Percentiles rank a stretch among this genome's conserved stretches.
Conservation (phyloP, 192 early-diverging fungal species). For the Backusella mclennaniae region DNA sequence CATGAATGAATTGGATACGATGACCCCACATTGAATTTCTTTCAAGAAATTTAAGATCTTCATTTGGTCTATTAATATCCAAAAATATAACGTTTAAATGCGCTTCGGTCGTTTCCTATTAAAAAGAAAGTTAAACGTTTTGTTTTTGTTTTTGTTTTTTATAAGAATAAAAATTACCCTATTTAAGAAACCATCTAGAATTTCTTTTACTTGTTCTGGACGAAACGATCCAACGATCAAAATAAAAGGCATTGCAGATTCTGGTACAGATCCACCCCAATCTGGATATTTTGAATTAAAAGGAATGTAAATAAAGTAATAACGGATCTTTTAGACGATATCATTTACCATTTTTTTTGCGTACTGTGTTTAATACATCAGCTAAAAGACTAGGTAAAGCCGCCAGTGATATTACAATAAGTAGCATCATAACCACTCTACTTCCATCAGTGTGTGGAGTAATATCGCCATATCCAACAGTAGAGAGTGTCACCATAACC, state of each 20-base stretch:
- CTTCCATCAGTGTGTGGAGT: constrained; percentile 52
- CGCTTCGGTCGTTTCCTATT: constrained; percentile 41
- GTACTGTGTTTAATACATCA: constrained; percentile 40
- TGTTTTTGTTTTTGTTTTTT: not conserved
- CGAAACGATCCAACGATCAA: constrained; percentile 47
- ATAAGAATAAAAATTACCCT: constrained; percentile 25
- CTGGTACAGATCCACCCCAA: constrained; percentile 29
- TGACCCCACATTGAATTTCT: constrained; percentile 43
- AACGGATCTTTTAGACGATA: not conserved
- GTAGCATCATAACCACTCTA: constrained; percentile 54
- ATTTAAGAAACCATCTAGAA: constrained; percentile 46
- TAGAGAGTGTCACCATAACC: constrained; percentile 66
- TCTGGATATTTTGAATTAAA: constrained; percentile 7
- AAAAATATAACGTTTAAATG: constrained; percentile 51
- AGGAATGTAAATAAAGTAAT: not conserved
- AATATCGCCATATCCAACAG: constrained; percentile 73
- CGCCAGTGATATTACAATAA: constrained; percentile 61
- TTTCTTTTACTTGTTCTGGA: constrained; percentile 41
- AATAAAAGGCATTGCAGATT: constrained; percentile 34
- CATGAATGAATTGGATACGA: constrained; percentile 34
- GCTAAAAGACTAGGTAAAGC: constrained; percentile 58
- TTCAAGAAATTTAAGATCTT: constrained; percentile 45
- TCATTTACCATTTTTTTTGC: constrained; percentile 29
- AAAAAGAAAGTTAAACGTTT: not conserved
- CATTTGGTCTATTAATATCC: constrained; percentile 42